phyloP scores from a whole-genome alignment of 345 rosid species.

The Eucalyptus brandiana region DNA sequence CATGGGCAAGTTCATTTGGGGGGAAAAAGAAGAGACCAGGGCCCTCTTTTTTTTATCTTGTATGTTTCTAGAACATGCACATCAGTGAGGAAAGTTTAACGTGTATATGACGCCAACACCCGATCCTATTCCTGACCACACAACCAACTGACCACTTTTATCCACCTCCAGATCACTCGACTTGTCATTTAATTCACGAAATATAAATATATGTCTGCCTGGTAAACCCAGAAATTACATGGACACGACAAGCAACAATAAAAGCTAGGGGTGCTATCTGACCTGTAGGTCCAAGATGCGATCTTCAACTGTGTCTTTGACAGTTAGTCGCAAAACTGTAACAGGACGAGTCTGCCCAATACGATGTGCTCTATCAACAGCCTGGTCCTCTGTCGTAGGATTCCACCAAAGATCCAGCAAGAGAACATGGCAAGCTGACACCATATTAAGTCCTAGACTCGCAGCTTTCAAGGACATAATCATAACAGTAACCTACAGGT shows the following conservation, averaged over 20 bases:
- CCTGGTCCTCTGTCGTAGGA: constrained; percentile 96
- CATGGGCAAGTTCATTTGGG: neutral
- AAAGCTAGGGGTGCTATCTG: neutral
- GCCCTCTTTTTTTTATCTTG: too few species aligned
- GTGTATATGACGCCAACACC: neutral
- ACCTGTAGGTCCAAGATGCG: constrained; percentile 90
- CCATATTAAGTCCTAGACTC: constrained; percentile 96
- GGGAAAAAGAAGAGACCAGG: neutral
- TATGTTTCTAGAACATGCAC: neutral
- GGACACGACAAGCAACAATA: neutral
- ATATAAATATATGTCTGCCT: neutral
- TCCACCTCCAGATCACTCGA: neutral
- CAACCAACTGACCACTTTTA: neutral
- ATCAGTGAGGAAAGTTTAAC: neutral
- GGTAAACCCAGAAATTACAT: neutral
- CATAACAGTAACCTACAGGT: constrained; percentile 70
- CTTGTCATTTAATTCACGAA: neutral
- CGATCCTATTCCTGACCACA: neutral
- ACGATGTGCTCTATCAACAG: constrained; percentile 96
- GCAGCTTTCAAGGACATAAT: constrained; percentile 98
- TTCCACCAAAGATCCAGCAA: constrained; percentile 98
- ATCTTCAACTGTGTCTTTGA: constrained; percentile 88
- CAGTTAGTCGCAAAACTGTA: constrained; percentile 75
- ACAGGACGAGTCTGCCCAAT: constrained; percentile 95
- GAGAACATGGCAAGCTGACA: constrained; percentile 88